A percentile compares a stretch with the other conserved stretches of the same genome.
Conservation (phyloP, 345 rosid species). For the Citrus glauca region DNA sequence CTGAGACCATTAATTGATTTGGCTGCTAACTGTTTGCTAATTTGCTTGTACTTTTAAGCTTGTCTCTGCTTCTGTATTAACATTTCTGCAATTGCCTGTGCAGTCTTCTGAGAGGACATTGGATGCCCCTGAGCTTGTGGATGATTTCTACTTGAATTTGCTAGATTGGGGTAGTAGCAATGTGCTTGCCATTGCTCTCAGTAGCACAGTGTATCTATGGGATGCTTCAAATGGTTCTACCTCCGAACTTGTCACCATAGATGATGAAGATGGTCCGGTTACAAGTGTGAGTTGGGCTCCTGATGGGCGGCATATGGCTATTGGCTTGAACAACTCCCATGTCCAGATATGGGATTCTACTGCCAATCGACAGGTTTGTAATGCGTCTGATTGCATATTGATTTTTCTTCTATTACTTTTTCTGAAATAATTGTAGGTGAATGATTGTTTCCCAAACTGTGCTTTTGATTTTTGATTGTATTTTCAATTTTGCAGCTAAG, state of each 20-base stretch:
- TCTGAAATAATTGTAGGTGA: not conserved
- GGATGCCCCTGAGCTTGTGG: slow-evolving; percentile 35
- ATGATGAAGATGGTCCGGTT: slow-evolving; percentile 12
- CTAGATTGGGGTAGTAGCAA: slow-evolving; percentile 37
- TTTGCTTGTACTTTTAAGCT: not conserved
- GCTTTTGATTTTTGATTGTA: not conserved
- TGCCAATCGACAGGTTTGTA: slow-evolving; percentile 5
- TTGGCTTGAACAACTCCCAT: slow-evolving; percentile 34
- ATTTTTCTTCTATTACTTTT: not conserved
- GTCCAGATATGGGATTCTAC: slow-evolving; percentile 30
- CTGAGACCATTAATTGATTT: not conserved
- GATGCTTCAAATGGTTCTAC: slow-evolving; percentile 28
- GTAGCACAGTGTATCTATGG: slow-evolving; percentile 26
- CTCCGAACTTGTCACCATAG: slow-evolving; percentile 10
- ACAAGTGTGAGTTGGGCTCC: slow-evolving; percentile 34
- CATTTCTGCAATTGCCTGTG: not conserved
- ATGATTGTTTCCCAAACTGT: not conserved
- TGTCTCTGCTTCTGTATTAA: not conserved
- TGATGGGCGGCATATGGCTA: slow-evolving; percentile 27
- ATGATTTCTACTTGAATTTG: slow-evolving; percentile 36
- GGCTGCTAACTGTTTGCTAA: not conserved
- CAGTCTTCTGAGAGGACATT: slow-evolving; percentile 34
- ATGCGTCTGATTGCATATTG: not conserved
- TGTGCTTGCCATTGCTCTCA: slow-evolving; percentile 30
- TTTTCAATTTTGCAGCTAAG: slow-evolving; percentile 20